These are phyloP conservation scores for Russula foetens DNA, from an alignment of 768 basidiomycete genomes.

Conservation along the genomic window DNA sequence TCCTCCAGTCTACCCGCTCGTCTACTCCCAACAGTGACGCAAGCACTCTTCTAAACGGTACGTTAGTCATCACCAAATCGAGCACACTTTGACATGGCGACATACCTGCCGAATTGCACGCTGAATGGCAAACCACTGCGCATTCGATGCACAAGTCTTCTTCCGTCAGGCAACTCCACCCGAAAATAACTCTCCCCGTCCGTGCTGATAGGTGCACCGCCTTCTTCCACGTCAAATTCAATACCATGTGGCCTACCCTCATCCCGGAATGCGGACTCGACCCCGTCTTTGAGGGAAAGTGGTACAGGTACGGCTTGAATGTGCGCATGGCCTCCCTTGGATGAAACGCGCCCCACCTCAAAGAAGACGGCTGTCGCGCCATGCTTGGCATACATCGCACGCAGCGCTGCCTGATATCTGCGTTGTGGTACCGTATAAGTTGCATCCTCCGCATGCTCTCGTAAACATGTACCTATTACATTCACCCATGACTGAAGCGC, in stretches of 20 bases:
- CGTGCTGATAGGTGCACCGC: slow-evolving; percentile 47
- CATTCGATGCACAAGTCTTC: slow-evolving; percentile 79
- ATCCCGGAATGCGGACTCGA: slow-evolving; percentile 64
- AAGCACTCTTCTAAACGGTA: slow-evolving; percentile 59
- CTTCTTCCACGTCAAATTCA: slow-evolving; percentile 67
- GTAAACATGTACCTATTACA: slow-evolving; percentile 50
- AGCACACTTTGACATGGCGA: neutral
- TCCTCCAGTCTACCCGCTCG: slow-evolving; percentile 88
- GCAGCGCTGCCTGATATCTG: slow-evolving; percentile 76
- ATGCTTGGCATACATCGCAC: slow-evolving; percentile 62
- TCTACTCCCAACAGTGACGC: slow-evolving; percentile 67
- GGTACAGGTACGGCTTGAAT: slow-evolving; percentile 82
- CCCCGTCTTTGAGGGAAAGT: slow-evolving; percentile 44
- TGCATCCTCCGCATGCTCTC: neutral
- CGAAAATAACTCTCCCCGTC: slow-evolving; percentile 77
- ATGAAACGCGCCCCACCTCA: slow-evolving; percentile 76
- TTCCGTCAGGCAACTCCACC: slow-evolving; percentile 83
- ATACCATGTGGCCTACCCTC: slow-evolving; percentile 62
- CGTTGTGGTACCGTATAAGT: neutral
- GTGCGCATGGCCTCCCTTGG: slow-evolving; percentile 92
- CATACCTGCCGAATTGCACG: slow-evolving; percentile 90
- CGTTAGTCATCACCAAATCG: neutral
- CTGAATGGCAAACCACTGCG: slow-evolving; percentile 72
- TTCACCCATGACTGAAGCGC: slow-evolving; percentile 69
- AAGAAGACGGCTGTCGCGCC: slow-evolving; percentile 67